phyloP scores from a whole-genome alignment of 441 rosid species.

The Erodium texanum region DNA sequence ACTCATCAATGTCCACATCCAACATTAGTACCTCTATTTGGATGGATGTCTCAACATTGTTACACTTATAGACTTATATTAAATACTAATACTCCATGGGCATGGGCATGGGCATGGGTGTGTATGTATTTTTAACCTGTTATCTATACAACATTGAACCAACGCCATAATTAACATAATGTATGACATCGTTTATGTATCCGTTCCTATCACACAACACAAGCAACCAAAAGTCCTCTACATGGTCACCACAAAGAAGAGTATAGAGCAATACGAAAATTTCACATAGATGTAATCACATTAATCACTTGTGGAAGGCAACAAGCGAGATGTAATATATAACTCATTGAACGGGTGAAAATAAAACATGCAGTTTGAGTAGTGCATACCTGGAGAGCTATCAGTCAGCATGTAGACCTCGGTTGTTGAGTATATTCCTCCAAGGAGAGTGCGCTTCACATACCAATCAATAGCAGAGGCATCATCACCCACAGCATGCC shows the following conservation, averaged over 20 bases:
- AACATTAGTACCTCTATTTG: neutral
- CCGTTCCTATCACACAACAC: neutral
- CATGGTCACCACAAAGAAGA: no score
- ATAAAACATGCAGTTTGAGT: neutral
- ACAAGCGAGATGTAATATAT: neutral
- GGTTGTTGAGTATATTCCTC: slow-evolving; percentile 86
- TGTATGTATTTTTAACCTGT: neutral
- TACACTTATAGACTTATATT: neutral
- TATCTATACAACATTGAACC: neutral
- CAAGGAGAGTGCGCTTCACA: slow-evolving; percentile 73
- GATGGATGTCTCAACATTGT: neutral
- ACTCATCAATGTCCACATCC: neutral
- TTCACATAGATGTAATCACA: neutral
- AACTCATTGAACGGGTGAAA: neutral
- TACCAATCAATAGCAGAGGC: slow-evolving; percentile 76
- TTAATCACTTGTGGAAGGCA: neutral
- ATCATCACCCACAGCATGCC: slow-evolving; percentile 69
- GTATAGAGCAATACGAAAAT: neutral
- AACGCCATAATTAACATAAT: neutral
- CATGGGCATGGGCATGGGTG: neutral
- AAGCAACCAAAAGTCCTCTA: neutral
- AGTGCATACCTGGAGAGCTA: slow-evolving; percentile 60
- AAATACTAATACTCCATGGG: neutral
- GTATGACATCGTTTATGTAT: neutral
- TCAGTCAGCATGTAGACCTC: slow-evolving; percentile 93